A percentile compares a stretch with the other conserved stretches of the same genome.
These are phyloP conservation scores for Abrus precatorius DNA, from an alignment of 306 rosid genomes.

Conservation along the genomic window DNA sequence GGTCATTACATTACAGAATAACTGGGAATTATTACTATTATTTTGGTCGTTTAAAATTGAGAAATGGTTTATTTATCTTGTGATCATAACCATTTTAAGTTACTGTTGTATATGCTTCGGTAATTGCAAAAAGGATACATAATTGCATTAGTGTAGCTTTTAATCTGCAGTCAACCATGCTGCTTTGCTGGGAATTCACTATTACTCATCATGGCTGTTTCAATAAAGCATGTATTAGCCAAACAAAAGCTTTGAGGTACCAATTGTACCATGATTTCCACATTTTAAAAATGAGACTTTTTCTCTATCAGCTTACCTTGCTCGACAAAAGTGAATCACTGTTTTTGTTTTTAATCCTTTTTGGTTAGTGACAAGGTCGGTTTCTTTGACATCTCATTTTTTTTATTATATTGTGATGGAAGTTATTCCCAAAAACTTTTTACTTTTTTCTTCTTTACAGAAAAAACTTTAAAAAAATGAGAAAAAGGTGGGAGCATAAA, in stretches of 20 bases:
- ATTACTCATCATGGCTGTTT: conserved; percentile 50
- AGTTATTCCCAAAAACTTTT: conserved; percentile 39
- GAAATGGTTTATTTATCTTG: not conserved
- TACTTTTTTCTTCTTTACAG: conserved; percentile 43
- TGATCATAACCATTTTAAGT: conserved; percentile 54
- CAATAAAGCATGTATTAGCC: conserved; percentile 46
- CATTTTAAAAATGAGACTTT: conserved; percentile 36
- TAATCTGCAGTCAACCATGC: conserved; percentile 60
- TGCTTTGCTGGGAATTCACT: conserved; percentile 56
- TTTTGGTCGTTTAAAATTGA: conserved; percentile 14
- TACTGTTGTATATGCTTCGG: conserved; percentile 45
- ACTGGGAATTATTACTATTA: not conserved
- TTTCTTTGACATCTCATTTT: conserved; percentile 30
- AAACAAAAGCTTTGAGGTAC: conserved; percentile 46
- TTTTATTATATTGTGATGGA: conserved; percentile 1
- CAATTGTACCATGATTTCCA: conserved; percentile 47
- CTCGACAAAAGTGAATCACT: conserved; percentile 30
- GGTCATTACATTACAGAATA: conserved; percentile 43
- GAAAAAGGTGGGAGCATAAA: conserved; percentile 31
- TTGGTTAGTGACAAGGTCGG: conserved; percentile 32
- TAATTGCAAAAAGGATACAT: conserved; percentile 58
- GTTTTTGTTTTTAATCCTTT: not conserved
- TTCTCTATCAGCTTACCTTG: conserved; percentile 37
- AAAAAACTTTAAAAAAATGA: conserved; percentile 13
- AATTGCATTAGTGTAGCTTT: conserved; percentile 53